These are phyloP conservation scores for Mortierella sp. DNA, from an alignment of 371 early-diverging fungal species.

Conservation along the genomic window DNA sequence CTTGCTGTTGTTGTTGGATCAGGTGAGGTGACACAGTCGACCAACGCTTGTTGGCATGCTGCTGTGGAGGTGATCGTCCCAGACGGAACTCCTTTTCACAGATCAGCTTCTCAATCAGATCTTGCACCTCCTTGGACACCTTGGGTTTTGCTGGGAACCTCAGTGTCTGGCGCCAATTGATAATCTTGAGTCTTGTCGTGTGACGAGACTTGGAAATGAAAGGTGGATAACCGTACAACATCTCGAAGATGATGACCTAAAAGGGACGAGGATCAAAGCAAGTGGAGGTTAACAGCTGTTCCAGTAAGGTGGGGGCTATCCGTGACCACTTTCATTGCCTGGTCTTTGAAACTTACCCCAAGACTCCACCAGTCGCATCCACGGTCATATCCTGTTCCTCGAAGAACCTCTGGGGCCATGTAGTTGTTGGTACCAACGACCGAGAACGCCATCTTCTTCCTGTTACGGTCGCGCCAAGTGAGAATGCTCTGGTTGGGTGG, in stretches of 20 bases:
- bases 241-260: slow-evolving; percentile 76
- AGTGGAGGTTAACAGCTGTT: background rate
- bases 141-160: slow-evolving; percentile 61
- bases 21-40: slow-evolving; percentile 51
- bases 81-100: slow-evolving; percentile 64
- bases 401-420: slow-evolving; percentile 80
- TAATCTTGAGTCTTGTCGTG: slow-evolving; percentile 69
- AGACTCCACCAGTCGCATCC: slow-evolving; percentile 82
- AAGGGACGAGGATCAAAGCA: background rate
- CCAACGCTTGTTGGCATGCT: slow-evolving; percentile 51
- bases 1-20: slow-evolving; percentile 49
- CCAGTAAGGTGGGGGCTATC: no score
- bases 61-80: slow-evolving; percentile 38
- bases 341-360: no score
- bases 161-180: slow-evolving; percentile 64
- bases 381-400: slow-evolving; percentile 68
- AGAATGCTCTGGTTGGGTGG: slow-evolving; percentile 66
- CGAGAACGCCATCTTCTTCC: slow-evolving; percentile 68
- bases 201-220: slow-evolving; percentile 69
- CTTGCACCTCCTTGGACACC: slow-evolving; percentile 61
- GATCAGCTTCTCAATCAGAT: slow-evolving; percentile 61
- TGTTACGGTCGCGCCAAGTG: slow-evolving; percentile 65
- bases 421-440: slow-evolving; percentile 92
- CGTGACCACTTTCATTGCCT: no score
- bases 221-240: slow-evolving; percentile 83